Base-by-base conservation (phyloP, 257 asterid genomes). In the Orobanche coerulescens region DNA sequence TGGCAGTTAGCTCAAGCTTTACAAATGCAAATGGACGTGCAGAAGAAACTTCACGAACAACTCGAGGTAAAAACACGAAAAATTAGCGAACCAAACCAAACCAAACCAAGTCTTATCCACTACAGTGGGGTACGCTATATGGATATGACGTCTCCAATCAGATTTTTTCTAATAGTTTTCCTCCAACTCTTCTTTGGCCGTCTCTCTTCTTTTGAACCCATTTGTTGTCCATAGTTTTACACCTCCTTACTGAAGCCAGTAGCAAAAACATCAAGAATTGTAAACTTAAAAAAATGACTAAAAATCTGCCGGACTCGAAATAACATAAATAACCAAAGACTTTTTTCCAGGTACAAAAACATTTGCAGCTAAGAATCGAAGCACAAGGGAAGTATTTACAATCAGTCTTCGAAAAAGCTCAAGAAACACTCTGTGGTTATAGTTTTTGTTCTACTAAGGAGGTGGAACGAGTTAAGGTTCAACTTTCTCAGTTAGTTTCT, bases 41-140 rank as follows among this genome's bases (percentile, higher is more conserved):
- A 91, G 75, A 86, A 80, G 69, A 86, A 92, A 61, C 93, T 92
- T 36, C 82, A 82, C 37, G 94, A 91, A 67, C 98, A 91, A 53
- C 84, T 91, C 47, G 90, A 91, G 96, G 97, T 90, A 81, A 61
- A n/a, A n/a, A n/a, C n/a, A n/a, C n/a, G n/a, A n/a, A n/a, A n/a
- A n/a, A n/a, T n/a, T n/a, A n/a, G n/a, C n/a, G n/a, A n/a, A n/a
- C n/a, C n/a, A n/a, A n/a, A n/a, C n/a, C n/a, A n/a, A n/a, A n/a
- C n/a, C n/a, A n/a, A n/a, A n/a, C n/a, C n/a, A n/a, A n/a, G n/a
- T n/a, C n/a, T n/a, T n/a, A n/a, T n/a, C n/a, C n/a, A n/a, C n/a
- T n/a, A n/a, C n/a, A n/a, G n/a, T n/a, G n/a, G n/a, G n/a, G n/a
- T n/a, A n/a, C n/a, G n/a, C n/a, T n/a, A n/a, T n/a, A n/a, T n/a